Evolutionary conservation across 768 basidiomycete genomes (phyloP).

Genomic region (Leccinum disarticulatum): DNA sequence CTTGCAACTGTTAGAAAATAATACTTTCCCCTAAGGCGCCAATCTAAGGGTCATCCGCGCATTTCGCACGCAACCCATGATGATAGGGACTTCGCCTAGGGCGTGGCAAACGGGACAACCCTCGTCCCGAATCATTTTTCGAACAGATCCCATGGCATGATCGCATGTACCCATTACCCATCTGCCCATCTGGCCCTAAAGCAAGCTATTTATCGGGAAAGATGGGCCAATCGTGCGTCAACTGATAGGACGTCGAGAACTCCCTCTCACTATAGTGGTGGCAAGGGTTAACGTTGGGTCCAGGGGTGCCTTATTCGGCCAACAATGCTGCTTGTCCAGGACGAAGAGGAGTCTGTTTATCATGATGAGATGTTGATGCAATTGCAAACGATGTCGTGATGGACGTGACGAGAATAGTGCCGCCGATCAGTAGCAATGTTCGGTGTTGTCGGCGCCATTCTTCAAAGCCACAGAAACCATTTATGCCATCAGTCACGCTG

Average conservation of each 20-base stretch:
- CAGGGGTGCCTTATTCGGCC: conserved; percentile 4
- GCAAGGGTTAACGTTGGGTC: conserved; percentile 4
- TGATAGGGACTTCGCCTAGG: background rate
- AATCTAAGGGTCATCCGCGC: background rate
- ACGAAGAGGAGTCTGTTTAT: background rate
- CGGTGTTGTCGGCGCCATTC: background rate
- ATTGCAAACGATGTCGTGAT: background rate
- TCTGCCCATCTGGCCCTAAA: background rate
- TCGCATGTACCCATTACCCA: background rate
- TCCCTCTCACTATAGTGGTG: background rate
- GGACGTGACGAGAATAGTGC: background rate
- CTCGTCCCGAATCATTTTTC: conserved; percentile 47
- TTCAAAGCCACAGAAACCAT: background rate
- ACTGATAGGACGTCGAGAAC: background rate
- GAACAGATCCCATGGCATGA: conserved; percentile 41
- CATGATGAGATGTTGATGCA: background rate
- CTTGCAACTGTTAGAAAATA: background rate
- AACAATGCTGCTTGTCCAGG: background rate
- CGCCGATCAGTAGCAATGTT: background rate
- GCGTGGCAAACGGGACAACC: conserved; percentile 44
- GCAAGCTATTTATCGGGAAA: conserved; percentile 33
- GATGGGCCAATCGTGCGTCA: conserved; percentile 22
- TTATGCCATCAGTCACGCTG: background rate
- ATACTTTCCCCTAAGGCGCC: background rate
- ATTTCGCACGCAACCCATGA: background rate